These are phyloP conservation scores for Apiotrichum domesticum DNA, from an alignment of 1,284 basidiomycete genomes.

Conservation along the genomic window DNA sequence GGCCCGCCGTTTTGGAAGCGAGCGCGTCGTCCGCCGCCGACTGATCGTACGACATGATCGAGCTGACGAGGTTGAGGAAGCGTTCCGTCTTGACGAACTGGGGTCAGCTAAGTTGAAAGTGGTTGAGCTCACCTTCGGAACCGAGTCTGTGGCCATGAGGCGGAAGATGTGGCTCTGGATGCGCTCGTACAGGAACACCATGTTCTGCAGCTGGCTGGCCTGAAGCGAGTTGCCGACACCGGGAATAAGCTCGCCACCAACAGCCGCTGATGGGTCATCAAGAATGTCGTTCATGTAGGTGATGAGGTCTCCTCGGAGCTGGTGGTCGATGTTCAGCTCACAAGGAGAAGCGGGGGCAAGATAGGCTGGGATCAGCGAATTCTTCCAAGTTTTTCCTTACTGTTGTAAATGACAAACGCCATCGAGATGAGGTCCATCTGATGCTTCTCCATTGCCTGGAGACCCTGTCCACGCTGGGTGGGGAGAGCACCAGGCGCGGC, in stretches of 20 bases:
- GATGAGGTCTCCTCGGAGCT: slow-evolving; percentile 85
- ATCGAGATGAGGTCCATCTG: slow-evolving; percentile 92
- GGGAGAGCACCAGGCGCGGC: slow-evolving; percentile 54
- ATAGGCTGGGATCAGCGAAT: slow-evolving; percentile 58
- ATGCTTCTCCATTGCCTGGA: slow-evolving; percentile 91
- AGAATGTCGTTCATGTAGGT: slow-evolving; percentile 86
- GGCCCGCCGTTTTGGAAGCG: slow-evolving; percentile 5
- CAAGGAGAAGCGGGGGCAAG: slow-evolving; percentile 89
- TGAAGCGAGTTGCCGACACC: slow-evolving; percentile 60
- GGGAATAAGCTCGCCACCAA: slow-evolving; percentile 67
- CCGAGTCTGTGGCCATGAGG: slow-evolving; percentile 94
- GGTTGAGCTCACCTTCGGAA: slow-evolving; percentile 67
- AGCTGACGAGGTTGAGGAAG: slow-evolving; percentile 30
- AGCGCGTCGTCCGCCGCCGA: slow-evolving; percentile 14
- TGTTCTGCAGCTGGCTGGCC: slow-evolving; percentile 87
- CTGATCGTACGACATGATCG: slow-evolving; percentile 30
- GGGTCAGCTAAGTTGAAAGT: not conserved
- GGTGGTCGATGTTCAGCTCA: slow-evolving; percentile 98
- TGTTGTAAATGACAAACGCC: slow-evolving; percentile 72
- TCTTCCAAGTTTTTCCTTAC: slow-evolving; percentile 23
- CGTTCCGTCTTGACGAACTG: slow-evolving; percentile 26
- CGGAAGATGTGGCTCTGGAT: slow-evolving; percentile 97
- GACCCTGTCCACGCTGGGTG: slow-evolving; percentile 52
- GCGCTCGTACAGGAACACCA: slow-evolving; percentile 89
- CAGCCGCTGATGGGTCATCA: slow-evolving; percentile 52